Conservation (phyloP, 441 rosid species). For the Jatropha multifida region DNA sequence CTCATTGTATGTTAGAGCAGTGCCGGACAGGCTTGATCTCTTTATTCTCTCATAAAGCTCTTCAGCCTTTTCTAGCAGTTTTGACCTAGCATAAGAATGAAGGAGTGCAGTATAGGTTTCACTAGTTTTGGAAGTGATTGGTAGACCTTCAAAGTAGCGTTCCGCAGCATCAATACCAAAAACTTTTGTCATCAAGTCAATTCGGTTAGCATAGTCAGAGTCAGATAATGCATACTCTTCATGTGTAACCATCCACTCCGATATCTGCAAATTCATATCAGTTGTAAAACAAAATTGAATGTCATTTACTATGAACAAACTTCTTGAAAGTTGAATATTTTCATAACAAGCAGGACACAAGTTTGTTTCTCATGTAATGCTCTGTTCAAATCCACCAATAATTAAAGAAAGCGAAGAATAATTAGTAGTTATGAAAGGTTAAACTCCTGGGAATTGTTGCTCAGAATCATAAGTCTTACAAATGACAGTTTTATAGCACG, state of each 20-base stretch:
- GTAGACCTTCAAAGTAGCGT: slow-evolving; percentile 74
- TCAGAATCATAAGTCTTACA: neutral
- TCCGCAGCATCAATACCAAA: slow-evolving; percentile 91
- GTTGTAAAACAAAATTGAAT: slow-evolving; percentile 15
- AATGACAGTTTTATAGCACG: neutral
- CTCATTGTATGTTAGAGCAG: slow-evolving; percentile 78
- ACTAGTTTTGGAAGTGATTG: slow-evolving; percentile 49
- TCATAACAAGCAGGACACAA: neutral
- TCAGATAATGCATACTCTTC: slow-evolving; percentile 56
- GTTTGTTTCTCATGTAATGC: neutral
- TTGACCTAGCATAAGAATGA: slow-evolving; percentile 74
- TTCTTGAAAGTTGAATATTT: neutral
- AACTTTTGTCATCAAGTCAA: slow-evolving; percentile 82
- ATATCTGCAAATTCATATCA: slow-evolving; percentile 46
- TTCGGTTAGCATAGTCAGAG: slow-evolving; percentile 66
- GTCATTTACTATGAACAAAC: slow-evolving; percentile 6
- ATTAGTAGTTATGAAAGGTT: neutral
- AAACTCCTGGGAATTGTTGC: too few species aligned
- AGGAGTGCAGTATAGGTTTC: slow-evolving; percentile 92
- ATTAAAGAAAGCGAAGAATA: neutral
- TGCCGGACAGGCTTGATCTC: slow-evolving; percentile 43
- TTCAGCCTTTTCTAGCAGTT: slow-evolving; percentile 61
- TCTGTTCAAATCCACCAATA: neutral
- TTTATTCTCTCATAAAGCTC: slow-evolving; percentile 56
- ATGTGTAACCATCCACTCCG: slow-evolving; percentile 68